These are phyloP conservation scores for Aspergillus hancockii DNA, from an alignment of 495 filamentous ascomycete genomes.

Conservation along the genomic window DNA sequence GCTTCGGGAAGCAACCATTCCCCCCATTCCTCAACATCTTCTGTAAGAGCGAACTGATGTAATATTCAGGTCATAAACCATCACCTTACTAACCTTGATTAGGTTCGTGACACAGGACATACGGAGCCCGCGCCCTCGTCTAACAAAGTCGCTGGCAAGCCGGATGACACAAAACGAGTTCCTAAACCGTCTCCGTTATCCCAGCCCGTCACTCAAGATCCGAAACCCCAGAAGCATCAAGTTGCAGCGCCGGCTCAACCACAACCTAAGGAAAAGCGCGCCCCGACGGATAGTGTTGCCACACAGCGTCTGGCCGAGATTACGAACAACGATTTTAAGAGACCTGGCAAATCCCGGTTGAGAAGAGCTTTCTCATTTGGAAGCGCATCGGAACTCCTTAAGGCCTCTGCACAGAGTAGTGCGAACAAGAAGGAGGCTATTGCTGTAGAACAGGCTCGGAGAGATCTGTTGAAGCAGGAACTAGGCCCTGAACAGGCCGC, in stretches of 20 bases:
- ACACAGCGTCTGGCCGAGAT: slow-evolving; percentile 79
- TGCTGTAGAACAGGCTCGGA: slow-evolving; percentile 66
- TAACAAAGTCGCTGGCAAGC: slow-evolving; percentile 60
- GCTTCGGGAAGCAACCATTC: slow-evolving; percentile 58
- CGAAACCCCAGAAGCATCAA: slow-evolving; percentile 38
- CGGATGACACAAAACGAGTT: slow-evolving; percentile 70
- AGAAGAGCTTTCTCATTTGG: slow-evolving; percentile 96
- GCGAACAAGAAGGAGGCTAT: slow-evolving; percentile 51
- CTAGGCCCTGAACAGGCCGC: slow-evolving; percentile 84
- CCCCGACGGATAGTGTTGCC: slow-evolving; percentile 61
- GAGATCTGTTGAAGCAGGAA: slow-evolving; percentile 69
- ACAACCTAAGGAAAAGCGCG: slow-evolving; percentile 25
- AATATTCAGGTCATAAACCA: no score
- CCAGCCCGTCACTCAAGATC: slow-evolving; percentile 67
- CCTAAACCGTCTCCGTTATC: slow-evolving; percentile 86
- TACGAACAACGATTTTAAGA: slow-evolving; percentile 69
- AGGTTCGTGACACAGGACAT: slow-evolving; percentile 18
- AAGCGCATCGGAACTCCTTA: slow-evolving; percentile 87
- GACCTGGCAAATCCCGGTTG: slow-evolving; percentile 81
- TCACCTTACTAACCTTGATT: not conserved
- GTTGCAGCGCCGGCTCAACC: slow-evolving; percentile 22
- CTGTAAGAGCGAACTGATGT: slow-evolving; percentile 48
- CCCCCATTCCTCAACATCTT: slow-evolving; percentile 52
- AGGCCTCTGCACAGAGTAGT: slow-evolving; percentile 68
- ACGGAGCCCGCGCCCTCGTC: slow-evolving; percentile 39